These are phyloP conservation scores for Fagopyrum homotropicum DNA, from an alignment of 148 eudicot genomes.

Conservation along the genomic window DNA sequence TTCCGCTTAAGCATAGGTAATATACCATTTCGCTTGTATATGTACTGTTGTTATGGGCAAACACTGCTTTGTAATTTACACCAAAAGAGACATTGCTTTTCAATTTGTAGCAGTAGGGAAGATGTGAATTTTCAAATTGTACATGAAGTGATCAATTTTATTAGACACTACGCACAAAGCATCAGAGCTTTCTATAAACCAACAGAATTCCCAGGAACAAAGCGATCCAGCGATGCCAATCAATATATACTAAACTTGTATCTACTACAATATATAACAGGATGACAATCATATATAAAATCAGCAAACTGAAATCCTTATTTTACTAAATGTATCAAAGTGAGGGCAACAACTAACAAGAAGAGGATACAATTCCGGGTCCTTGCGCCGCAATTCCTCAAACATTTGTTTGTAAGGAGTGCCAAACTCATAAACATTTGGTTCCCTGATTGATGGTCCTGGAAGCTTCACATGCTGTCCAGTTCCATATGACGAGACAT, in stretches of 20 bases:
- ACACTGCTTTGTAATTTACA: background rate
- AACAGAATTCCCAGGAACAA: background rate
- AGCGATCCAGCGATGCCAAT: background rate
- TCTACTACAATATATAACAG: background rate
- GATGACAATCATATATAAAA: background rate
- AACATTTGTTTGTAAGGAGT: slow-evolving; percentile 93
- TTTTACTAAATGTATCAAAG: background rate
- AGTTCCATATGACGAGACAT: slow-evolving; percentile 84
- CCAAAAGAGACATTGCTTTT: background rate
- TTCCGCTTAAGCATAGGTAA: slow-evolving; percentile 93
- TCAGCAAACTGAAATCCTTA: background rate
- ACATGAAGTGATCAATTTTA: background rate
- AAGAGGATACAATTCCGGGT: slow-evolving; percentile 73
- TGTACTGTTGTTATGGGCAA: slow-evolving; percentile 28
- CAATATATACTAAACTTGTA: background rate
- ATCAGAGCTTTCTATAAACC: background rate
- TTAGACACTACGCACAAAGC: background rate
- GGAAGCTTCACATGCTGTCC: slow-evolving; percentile 93
- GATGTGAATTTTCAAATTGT: background rate
- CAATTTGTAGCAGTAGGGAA: background rate
- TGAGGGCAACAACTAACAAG: background rate
- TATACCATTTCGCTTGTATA: slow-evolving; percentile 92
- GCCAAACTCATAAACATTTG: slow-evolving; percentile 87
- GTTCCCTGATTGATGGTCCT: slow-evolving; percentile 87
- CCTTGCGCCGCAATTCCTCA: slow-evolving; percentile 88